Percentiles rank a stretch among this genome's conserved stretches.
Evolutionary conservation across 83 land plant species (phyloP).

Genomic region (Thuja plicata): DNA sequence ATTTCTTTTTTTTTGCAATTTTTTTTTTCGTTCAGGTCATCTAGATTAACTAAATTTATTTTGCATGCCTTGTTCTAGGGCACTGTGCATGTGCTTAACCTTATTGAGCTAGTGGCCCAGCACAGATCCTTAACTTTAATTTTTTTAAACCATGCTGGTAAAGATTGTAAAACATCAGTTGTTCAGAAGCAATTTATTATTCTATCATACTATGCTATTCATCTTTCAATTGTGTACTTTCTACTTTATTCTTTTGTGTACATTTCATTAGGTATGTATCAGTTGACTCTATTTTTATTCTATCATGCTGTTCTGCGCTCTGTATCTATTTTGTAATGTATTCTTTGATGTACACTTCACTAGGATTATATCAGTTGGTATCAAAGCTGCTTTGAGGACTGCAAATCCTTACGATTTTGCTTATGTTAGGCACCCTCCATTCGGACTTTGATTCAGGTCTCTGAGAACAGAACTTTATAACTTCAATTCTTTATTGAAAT

Average conservation of each 20-base stretch:
- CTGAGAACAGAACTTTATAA: too few relatives aligned
- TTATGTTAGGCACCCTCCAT: too few relatives aligned
- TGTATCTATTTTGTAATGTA: not conserved
- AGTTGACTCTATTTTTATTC: not conserved
- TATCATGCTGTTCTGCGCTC: not conserved
- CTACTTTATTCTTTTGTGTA: not conserved
- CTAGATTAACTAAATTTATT: not conserved
- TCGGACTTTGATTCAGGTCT: too few relatives aligned
- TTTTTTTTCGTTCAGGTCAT: not conserved
- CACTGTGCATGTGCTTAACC: not conserved
- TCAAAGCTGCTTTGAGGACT: not conserved
- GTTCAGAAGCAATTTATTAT: not conserved
- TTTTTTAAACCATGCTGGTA: not conserved
- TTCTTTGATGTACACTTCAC: not conserved
- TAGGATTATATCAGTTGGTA: not conserved
- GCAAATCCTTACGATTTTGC: not conserved
- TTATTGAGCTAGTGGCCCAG: not conserved
- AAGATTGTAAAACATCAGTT: not conserved
- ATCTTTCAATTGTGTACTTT: not conserved
- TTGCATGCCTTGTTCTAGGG: not conserved
- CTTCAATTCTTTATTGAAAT: too few relatives aligned
- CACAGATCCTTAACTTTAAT: not conserved
- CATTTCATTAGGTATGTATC: not conserved
- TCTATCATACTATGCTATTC: not conserved
- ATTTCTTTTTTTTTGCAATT: not conserved